Base-by-base conservation (phyloP, 768 basidiomycete species). In the Kwoniella newhampshirensis region DNA sequence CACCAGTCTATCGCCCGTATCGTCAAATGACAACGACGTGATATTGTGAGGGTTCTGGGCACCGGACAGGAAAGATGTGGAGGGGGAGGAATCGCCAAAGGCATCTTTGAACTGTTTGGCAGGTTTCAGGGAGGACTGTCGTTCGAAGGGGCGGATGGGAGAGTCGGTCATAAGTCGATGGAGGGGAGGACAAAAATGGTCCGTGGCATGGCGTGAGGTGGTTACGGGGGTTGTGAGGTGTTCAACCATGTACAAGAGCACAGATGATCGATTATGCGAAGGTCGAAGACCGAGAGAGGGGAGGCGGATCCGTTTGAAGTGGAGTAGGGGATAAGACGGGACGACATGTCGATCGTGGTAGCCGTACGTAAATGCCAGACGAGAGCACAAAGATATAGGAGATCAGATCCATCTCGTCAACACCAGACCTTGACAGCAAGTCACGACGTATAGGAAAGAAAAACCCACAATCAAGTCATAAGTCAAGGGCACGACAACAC, bases 11-110 rank as follows among this genome's bases (percentile, higher is more conserved):
- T 92, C 89, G 1, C 96, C 96, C 72, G 84, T 80, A 74, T 94
- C 90, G 71, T 98, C 94, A 71, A 97, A 98, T 32, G 83, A 82
- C 50, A 97, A 84, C 13, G 89, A 88, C 1, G 91, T 94, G 52
- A 93, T 77, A 7, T 35, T 45, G 15, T 49, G 20, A 12, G 8
- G 48, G 21, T 17, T 36, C 50, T n/a, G 20, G 30, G 5, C 27
- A 17, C 17, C 23, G 30, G 6, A 9, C 30, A 23, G 21, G 43
- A 12, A 18, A 20, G 43, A 13, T n/a, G 23, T 35, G 30, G 6
- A 9, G 44, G 30, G 21, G 43, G 15, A 18, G 28, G 43, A 13
- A 9, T 35, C 18, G 47, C 30, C 52, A 2, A 60, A 32, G 23
- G 59, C 59, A 30, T 60, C 59, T 50, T 60, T 54, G 45, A 60